Evolutionary conservation across 2,329 filamentous ascomycete species (phyloP), one percentile per base, ranked within the genome.

Genomic region (Penicillium polonicum): DNA sequence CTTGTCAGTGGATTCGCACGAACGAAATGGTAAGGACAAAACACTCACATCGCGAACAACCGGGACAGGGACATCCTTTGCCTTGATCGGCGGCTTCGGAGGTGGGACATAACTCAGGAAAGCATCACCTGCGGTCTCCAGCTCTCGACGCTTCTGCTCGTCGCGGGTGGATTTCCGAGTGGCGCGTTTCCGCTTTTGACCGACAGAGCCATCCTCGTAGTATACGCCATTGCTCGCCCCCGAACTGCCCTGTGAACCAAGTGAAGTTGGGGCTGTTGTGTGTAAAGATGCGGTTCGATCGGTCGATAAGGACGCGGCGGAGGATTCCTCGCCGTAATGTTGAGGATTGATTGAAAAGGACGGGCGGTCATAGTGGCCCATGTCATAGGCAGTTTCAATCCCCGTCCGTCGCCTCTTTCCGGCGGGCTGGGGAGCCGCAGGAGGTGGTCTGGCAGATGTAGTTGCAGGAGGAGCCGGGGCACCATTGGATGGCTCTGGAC

Each of bases 211-310:
- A 61, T 88, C 87, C 65, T 87, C 85, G 50, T 90, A 87, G 69
- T 90, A 88, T 36, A 79, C 72, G 36, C 81, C 82, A 63, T 80
- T 84, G 74, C 82, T 78, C 9, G 76, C 73, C 39, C 74, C 73
- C 29, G 74, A 74, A 59, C 78, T 84, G 29, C 79, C 79, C 65
- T 83, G 81, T 7, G 90, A 92, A 15, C 87, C 88, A 6, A 92
- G 78, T 15, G 93, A 97, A 0, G 94, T 97, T 5, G 92, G 88
- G 43, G 93, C 93, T 0, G 92, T 97, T 4, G 91, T 94, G 69
- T 93, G 87, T 57, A 92, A 80, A 17, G 91, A 94, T 33, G 89
- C 89, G 15, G 90, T 95, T 62, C 91, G 86, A 74, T 93, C 91
- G 64, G 88, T 94, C 5, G 91, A 95, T 55, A 87, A 82, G 13